phyloP scores from a whole-genome alignment of 805 yeast genomes.

The Blastobotrys terrestris region DNA sequence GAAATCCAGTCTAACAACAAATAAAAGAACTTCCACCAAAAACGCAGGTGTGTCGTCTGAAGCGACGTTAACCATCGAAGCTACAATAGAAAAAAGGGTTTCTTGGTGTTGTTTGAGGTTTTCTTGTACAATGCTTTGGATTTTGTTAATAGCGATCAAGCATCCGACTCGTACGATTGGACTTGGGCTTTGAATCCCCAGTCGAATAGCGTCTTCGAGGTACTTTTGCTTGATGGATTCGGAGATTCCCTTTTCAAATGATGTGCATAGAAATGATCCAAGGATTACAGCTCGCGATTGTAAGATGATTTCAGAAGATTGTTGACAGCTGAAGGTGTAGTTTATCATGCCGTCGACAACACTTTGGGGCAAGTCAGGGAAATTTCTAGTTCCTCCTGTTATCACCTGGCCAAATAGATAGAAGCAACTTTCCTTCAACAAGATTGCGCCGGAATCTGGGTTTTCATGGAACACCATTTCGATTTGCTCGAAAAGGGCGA shows the following conservation, averaged over 20 bases:
- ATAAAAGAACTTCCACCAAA: conserved; percentile 61
- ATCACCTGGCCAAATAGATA: conserved; percentile 11
- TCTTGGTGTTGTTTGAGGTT: neutral
- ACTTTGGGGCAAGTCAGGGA: conserved; percentile 15
- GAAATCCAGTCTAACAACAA: conserved; percentile 47
- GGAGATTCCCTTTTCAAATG: conserved; percentile 14
- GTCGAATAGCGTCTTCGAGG: conserved; percentile 7
- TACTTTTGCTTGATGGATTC: conserved; percentile 13
- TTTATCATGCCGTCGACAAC: conserved; percentile 11
- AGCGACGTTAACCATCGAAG: conserved; percentile 48
- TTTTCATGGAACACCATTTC: conserved; percentile 9
- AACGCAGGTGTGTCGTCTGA: conserved; percentile 77
- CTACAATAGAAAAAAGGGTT: conserved; percentile 33
- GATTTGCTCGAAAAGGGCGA: conserved; percentile 36
- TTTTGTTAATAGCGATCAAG: neutral
- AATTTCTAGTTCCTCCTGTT: neutral
- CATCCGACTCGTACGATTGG: conserved; percentile 5
- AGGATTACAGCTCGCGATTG: conserved; percentile 20
- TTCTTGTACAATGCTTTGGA: neutral
- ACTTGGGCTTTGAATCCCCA: neutral
- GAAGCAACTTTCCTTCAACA: conserved; percentile 20
- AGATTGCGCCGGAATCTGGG: conserved; percentile 1
- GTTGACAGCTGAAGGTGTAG: neutral
- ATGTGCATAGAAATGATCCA: conserved; percentile 20
- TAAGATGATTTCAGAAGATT: neutral